phyloP scores from a whole-genome alignment of 345 rosid genomes.

The Populus alba region DNA sequence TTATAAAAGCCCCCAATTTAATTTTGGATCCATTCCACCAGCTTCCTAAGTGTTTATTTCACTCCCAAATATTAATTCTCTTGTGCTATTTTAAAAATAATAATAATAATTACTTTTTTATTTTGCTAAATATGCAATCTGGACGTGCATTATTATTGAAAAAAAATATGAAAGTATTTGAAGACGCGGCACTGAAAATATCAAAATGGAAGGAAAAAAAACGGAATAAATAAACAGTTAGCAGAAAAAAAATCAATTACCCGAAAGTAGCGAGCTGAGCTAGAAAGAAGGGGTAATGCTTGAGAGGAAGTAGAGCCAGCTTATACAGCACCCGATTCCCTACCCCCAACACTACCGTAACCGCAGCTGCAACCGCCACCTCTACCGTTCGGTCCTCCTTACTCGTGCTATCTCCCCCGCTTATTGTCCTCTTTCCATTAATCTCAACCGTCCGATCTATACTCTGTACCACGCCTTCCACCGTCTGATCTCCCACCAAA shows the following conservation, averaged over 20 bases:
- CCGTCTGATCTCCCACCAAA: constrained; percentile 36
- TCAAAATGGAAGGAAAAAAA: too few relatives aligned
- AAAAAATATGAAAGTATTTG: too few relatives aligned
- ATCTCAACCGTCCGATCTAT: constrained; percentile 30
- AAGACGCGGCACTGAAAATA: not conserved
- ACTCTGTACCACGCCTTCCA: constrained; percentile 17
- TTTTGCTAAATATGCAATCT: not conserved
- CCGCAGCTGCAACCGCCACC: constrained; percentile 66
- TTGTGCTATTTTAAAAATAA: not conserved
- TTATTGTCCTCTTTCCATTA: not conserved
- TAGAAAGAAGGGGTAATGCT: constrained; percentile 87
- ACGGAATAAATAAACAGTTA: not conserved
- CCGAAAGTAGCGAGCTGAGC: constrained; percentile 96
- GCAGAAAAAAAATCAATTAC: constrained; percentile 31
- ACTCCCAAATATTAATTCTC: not conserved
- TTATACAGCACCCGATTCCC: constrained; percentile 87
- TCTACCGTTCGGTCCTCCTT: constrained; percentile 34
- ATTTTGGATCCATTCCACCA: not conserved
- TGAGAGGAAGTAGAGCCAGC: constrained; percentile 83
- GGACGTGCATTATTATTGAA: not conserved
- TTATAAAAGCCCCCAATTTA: not conserved
- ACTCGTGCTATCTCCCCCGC: constrained; percentile 14
- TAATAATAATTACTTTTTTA: not conserved
- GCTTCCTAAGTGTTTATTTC: not conserved
- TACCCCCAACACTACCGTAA: constrained; percentile 72